These are phyloP conservation scores for Blastobotrys apis DNA, from an alignment of 1,139 yeast genomes.

Conservation along the genomic window DNA sequence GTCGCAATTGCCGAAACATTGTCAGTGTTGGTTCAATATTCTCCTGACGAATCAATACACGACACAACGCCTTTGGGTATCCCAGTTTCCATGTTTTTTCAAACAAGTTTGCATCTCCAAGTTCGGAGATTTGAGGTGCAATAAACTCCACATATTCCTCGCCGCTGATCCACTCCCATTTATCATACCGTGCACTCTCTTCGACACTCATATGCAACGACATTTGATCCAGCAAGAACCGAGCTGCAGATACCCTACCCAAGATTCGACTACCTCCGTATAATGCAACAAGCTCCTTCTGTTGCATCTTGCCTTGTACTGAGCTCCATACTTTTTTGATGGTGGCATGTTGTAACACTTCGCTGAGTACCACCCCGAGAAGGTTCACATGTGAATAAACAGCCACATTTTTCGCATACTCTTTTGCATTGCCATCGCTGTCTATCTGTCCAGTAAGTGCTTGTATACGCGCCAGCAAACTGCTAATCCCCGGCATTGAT, in stretches of 20 bases:
- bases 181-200: conserved; percentile 8
- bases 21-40: conserved; percentile 4
- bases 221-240: conserved; percentile 13
- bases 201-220: conserved; percentile 7
- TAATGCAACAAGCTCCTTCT: conserved; percentile 14
- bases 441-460: conserved; percentile 3
- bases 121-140: conserved; percentile 13
- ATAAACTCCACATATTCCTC: conserved; percentile 14
- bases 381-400: conserved; percentile 12
- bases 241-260: conserved; percentile 17
- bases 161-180: conserved; percentile 20
- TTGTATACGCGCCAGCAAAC: conserved; percentile 15
- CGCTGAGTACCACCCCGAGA: conserved; percentile 8
- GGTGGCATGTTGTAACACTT: conserved; percentile 48
- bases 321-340: background rate
- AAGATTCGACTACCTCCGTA: conserved; percentile 22
- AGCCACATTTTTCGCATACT: conserved; percentile 1
- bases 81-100: conserved; percentile 20
- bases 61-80: conserved; percentile 11
- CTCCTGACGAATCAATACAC: background rate
- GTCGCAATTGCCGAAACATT: conserved; percentile 12
- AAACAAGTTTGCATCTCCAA: conserved; percentile 13
- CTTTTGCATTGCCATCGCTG: conserved; percentile 8
- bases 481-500: conserved; percentile 20
- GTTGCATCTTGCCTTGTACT: conserved; percentile 3